phyloP scores from a whole-genome alignment of 768 basidiomycete species.

The Phaffia australis region DNA sequence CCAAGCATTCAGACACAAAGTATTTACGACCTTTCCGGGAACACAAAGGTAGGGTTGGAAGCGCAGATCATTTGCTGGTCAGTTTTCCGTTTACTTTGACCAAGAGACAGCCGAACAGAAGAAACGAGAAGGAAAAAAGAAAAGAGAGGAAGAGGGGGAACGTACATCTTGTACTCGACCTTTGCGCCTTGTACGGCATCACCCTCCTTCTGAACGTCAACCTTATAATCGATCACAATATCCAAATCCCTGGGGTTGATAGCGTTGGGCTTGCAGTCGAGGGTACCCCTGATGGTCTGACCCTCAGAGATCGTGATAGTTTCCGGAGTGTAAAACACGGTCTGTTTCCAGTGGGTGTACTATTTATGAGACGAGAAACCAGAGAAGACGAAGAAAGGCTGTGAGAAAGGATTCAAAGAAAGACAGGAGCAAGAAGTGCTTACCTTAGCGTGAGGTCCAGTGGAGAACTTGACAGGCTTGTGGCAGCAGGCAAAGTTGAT shows the following conservation, averaged over 20 bases:
- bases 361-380: not conserved
- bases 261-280: constrained; percentile 76
- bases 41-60: too few species aligned
- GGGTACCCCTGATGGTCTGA: constrained; percentile 58
- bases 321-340: constrained; percentile 84
- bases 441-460: constrained; percentile 80
- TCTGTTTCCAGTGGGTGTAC: constrained; percentile 96
- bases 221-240: constrained; percentile 65
- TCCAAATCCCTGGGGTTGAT: constrained; percentile 93
- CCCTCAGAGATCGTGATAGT: constrained; percentile 46
- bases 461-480: constrained; percentile 90
- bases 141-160: not conserved
- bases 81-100: too few species aligned
- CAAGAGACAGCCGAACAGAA: too few species aligned
- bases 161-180: constrained; percentile 41
- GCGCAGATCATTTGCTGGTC: too few species aligned
- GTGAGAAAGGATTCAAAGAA: not conserved
- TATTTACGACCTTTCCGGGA: too few species aligned
- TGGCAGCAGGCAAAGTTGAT: constrained; percentile 90
- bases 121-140: too few species aligned
- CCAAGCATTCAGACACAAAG: too few species aligned
- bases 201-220: constrained; percentile 35
- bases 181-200: constrained; percentile 31
- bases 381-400: not conserved
- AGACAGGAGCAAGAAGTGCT: not conserved